phyloP scores from a whole-genome alignment of 352 stramenopile genomes.

The Thalassiosira mediterranea region DNA sequence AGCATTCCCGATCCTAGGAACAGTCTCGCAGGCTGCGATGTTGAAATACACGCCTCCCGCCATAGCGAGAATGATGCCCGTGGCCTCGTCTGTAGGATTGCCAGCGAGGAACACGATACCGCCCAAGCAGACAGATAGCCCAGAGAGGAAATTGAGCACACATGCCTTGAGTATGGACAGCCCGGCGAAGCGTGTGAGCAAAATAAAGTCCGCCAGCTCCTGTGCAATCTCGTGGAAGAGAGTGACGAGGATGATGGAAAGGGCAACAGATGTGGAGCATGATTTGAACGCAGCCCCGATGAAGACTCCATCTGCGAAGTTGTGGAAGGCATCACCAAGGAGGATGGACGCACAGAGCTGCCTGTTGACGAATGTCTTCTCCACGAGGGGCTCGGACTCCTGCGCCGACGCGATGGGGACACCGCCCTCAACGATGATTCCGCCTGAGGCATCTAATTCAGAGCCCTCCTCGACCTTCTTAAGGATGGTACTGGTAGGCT shows the following conservation, averaged over 20 bases:
- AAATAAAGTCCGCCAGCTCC: conserved; percentile 88
- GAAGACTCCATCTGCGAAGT: conserved; percentile 89
- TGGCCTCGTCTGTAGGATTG: conserved; percentile 74
- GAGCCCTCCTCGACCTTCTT: neutral
- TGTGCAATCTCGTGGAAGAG: conserved; percentile 89
- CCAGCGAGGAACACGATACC: conserved; percentile 79
- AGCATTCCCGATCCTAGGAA: conserved; percentile 65
- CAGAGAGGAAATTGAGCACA: conserved; percentile 87
- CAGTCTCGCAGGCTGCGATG: conserved; percentile 83
- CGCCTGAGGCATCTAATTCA: too few relatives aligned
- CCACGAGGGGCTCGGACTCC: conserved; percentile 27
- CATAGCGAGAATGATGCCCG: conserved; percentile 85
- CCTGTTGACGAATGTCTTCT: conserved; percentile 36
- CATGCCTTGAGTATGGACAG: conserved; percentile 82
- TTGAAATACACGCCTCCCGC: conserved; percentile 85
- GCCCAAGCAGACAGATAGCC: conserved; percentile 86
- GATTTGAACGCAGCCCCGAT: conserved; percentile 64
- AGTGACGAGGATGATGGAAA: conserved; percentile 81
- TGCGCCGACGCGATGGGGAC: neutral
- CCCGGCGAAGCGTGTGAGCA: conserved; percentile 84
- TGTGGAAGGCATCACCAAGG: conserved; percentile 88
- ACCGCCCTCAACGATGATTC: neutral
- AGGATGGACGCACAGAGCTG: conserved; percentile 72
- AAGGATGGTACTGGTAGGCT: too few relatives aligned
- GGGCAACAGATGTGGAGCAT: conserved; percentile 40